These are phyloP conservation scores for Scedosporium aurantiacum DNA, from an alignment of 2,329 filamentous ascomycete species.

Conservation along the genomic window DNA sequence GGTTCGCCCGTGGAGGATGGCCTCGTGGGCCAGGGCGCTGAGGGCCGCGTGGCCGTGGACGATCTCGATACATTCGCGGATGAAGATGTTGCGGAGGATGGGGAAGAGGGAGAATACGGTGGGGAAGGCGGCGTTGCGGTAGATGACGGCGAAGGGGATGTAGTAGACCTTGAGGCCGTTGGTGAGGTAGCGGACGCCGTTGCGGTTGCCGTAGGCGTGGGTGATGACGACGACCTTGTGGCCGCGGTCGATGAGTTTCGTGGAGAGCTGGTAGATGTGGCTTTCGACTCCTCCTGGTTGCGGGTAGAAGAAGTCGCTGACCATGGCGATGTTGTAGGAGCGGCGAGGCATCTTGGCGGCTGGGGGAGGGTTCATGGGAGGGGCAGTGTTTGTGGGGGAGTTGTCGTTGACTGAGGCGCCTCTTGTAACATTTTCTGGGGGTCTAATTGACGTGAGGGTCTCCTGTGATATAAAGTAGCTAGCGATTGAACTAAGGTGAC, in stretches of 20 bases:
- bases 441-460: background rate
- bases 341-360: conserved; percentile 36
- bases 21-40: conserved; percentile 88
- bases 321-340: conserved; percentile 71
- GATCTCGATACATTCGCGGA: conserved; percentile 90
- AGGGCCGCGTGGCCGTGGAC: conserved; percentile 95
- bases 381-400: conserved; percentile 2
- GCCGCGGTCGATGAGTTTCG: conserved; percentile 91
- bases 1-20: conserved; percentile 84
- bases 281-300: conserved; percentile 94
- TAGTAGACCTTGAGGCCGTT: conserved; percentile 98
- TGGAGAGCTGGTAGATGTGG: conserved; percentile 95
- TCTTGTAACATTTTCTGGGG: background rate
- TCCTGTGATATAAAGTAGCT: background rate
- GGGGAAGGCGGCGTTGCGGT: conserved; percentile 84
- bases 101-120: conserved; percentile 99
- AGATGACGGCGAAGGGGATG: conserved; percentile 91
- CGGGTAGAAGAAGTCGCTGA: conserved; percentile 98
- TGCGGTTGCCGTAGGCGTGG: conserved; percentile 83
- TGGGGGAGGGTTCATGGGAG: background rate
- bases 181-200: conserved; percentile 86
- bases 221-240: conserved; percentile 98
- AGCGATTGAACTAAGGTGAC: background rate
- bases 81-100: conserved; percentile 90
- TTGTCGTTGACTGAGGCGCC: background rate